These are phyloP conservation scores for Polyporus arcularius DNA, from an alignment of 768 basidiomycete species.

Conservation along the genomic window DNA sequence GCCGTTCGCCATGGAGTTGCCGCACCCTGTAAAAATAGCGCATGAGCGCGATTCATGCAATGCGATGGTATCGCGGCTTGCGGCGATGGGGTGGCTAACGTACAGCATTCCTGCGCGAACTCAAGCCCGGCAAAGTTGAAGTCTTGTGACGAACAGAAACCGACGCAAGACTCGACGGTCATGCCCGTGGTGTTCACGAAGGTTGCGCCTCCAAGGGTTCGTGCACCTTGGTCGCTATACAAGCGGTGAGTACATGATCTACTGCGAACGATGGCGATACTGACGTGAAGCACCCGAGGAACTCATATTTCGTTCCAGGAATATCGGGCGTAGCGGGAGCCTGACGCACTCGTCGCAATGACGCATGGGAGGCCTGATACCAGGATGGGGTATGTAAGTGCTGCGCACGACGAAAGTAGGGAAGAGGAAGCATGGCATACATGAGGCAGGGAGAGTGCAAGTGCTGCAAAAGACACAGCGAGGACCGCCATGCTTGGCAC, in stretches of 20 bases:
- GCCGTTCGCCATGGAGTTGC: conserved; percentile 50
- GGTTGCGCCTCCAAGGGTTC: conserved; percentile 55
- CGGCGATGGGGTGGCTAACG: conserved; percentile 23
- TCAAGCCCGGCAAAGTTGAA: conserved; percentile 74
- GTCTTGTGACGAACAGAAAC: conserved; percentile 43
- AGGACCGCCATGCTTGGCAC: conserved; percentile 18
- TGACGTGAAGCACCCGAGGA: conserved; percentile 24
- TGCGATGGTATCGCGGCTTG: no score
- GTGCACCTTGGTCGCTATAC: conserved; percentile 56
- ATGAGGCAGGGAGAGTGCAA: conserved; percentile 15
- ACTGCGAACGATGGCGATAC: not conserved
- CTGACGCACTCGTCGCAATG: conserved; percentile 15
- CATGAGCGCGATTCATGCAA: not conserved
- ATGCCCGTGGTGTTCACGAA: conserved; percentile 51
- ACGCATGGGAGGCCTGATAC: conserved; percentile 10
- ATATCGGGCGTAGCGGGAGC: conserved; percentile 11
- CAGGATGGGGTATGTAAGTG: not conserved
- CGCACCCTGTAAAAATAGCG: conserved; percentile 54
- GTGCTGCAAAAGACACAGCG: conserved; percentile 13
- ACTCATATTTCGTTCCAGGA: conserved; percentile 17
- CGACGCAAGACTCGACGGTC: conserved; percentile 59
- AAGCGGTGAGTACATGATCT: not conserved
- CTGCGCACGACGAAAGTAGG: not conserved
- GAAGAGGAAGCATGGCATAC: not conserved
- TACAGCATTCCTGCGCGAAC: conserved; percentile 66